Evolutionary conservation across 2,329 filamentous ascomycete genomes (phyloP).

Genomic region (Botrytis squamosa): DNA sequence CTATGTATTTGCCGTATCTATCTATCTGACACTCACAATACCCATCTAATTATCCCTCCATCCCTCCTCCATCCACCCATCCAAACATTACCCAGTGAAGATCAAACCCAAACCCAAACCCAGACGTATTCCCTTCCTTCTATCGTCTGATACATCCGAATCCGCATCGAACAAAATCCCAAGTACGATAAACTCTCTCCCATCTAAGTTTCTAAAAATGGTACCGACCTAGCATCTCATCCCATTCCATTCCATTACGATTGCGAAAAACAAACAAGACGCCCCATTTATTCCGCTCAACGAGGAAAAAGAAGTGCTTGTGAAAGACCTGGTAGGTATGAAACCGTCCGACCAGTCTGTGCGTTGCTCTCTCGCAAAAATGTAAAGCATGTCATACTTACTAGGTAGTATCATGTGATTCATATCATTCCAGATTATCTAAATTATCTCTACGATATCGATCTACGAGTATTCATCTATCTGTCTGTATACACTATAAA

Average conservation of each 20-base stretch:
- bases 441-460: not conserved
- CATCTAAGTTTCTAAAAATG: not conserved
- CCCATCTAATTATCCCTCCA: no score
- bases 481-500: no score
- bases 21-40: not conserved
- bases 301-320: not conserved
- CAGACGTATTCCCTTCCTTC: not conserved
- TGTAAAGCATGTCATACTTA: not conserved
- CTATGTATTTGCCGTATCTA: not conserved
- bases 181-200: no score
- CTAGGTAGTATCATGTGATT: no score
- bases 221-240: no score
- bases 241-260: not conserved
- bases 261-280: not conserved
- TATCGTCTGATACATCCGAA: no score
- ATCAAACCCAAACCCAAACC: not conserved
- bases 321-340: not conserved
- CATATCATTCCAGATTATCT: no score
- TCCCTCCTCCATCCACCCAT: no score
- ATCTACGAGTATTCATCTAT: not conserved
- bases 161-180: no score
- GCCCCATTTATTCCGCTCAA: not conserved
- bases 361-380: not conserved
- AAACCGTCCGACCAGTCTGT: not conserved
- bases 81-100: no score